Evolutionary conservation across 306 rosid genomes (phyloP), one percentile per base, ranked within the genome.

Genomic region (Canavalia ensiformis): DNA sequence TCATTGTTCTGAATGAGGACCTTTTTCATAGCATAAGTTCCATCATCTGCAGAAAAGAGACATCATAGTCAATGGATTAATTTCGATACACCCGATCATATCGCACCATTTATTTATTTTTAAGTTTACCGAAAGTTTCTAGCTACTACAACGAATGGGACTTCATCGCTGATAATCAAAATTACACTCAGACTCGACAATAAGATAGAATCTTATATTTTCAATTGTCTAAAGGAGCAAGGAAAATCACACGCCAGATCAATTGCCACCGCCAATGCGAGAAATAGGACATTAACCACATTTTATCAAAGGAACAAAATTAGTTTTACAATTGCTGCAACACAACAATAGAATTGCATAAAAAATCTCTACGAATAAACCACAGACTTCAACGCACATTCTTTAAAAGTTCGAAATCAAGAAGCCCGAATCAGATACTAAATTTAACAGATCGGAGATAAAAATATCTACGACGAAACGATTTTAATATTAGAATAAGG

Each of bases 1-100:
- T 96, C 99, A 12, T 75, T 87, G 87, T 80, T 93, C 94, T 93
- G 97, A 86, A 96, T 96, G 58, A 96, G 94, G 75, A 96, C 94
- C 50, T 94, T 96, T 78, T 96, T 96, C 97, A 96, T 85, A 33
- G 99, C 99, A 83, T 96, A 96, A 64, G 94, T 89, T 60, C 98
- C 98, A 54, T 96, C 99, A 58, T 86, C 99, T 96, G 85, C 82
- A 76, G 62, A 72, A 35, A 55, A 52, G 8, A 72, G n/a, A 78
- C 51, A 25, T 31, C 9, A 67, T 29, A 81, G 45, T n/a, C 8
- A 4, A 79, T 0, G 6, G 3, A 73, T 79, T 57, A 49, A 58
- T 57, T 13, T 35, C 9, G 42, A 56, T 57, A 25, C 76, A 66
- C 58, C 2, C 4, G 73, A 57, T 49, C 77, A 66, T 8, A 63